Base-by-base conservation (phyloP, 2,329 filamentous ascomycete species). In the Chalaropsis ovoidea region DNA sequence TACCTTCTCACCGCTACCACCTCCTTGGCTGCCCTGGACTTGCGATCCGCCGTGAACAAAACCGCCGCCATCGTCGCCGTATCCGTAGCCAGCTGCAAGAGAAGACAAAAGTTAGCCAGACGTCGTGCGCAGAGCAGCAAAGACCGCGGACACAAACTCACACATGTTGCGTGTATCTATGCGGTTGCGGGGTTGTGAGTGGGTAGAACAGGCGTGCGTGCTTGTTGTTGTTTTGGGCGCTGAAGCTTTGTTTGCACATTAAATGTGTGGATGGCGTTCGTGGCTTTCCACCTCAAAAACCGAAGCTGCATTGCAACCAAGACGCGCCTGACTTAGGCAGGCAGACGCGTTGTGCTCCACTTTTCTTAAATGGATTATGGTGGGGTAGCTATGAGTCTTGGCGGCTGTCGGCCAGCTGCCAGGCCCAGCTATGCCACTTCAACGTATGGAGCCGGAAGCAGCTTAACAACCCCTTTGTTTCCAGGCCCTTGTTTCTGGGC, bases 31-130 rank as follows among this genome's bases (percentile, higher is more conserved):
- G 69, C 82, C 83, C 69, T 78, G 75, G 24, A 27, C 19, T 73
- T 86, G 84, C 5, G 83, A 85, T 68, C 81, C 83, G 66, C 80
- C 79, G 68, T 76, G 79, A 69, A 86, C 77, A 75, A 86, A 87
- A 65, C 84, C 84, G 69, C 84, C 84, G 58, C 80, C 82, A 70
- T 83, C 82, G 67, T 82, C 82, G 72, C 79, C 83, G 69, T 81
- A 82, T 70, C 80, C 77, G 67, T 65, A 67, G 64, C 63, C 66
- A 60, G 66, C 66, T 67, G 56, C 43, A 42, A 10, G 17, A 3
- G 17, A 47, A 15, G 7, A 19, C 39, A 49, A 15, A 15, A 39
- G 61, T 45, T 17, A 49, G 42, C 8, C 11, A 31, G 41, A 35
- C 15, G 8, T 41, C 15, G 8, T 41, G 42, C 10, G 3, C 17